phyloP scores from a whole-genome alignment of 192 early-diverging fungal species.

The Phycomyces blakesleeanus region DNA sequence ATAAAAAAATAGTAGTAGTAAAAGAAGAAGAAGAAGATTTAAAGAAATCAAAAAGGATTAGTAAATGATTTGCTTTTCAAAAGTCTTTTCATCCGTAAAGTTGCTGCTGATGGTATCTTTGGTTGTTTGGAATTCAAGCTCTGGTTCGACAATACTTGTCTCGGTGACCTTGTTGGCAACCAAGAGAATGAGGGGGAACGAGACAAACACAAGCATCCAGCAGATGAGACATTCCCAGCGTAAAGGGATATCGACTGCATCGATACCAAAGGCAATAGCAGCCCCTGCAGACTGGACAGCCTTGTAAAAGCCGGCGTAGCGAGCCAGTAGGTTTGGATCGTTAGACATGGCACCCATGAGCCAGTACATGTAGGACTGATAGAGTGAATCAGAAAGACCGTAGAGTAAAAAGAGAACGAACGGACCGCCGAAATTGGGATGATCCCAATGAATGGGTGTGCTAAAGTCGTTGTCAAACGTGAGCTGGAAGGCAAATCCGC shows the following conservation, averaged over 20 bases:
- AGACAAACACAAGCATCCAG: constrained; percentile 50
- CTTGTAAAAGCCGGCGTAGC: constrained; percentile 86
- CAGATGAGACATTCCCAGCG: constrained; percentile 40
- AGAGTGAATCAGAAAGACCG: constrained; percentile 76
- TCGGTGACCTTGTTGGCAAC: constrained; percentile 47
- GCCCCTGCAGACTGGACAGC: constrained; percentile 77
- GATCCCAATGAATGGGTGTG: constrained; percentile 47
- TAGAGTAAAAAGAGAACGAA: constrained; percentile 68
- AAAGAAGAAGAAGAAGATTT: too few species aligned
- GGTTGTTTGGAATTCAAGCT: too few species aligned
- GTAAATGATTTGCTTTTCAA: too few species aligned
- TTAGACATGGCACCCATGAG: constrained; percentile 35
- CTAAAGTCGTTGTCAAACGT: constrained; percentile 36
- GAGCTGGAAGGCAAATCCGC: constrained; percentile 30
- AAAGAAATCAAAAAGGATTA: too few species aligned
- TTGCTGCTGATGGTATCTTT: too few species aligned
- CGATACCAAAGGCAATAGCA: constrained; percentile 70
- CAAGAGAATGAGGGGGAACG: constrained; percentile 46
- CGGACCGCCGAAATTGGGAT: constrained; percentile 27
- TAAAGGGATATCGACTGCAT: constrained; percentile 41
- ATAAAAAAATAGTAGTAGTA: too few species aligned
- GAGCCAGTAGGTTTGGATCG: constrained; percentile 59
- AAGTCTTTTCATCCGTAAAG: too few species aligned
- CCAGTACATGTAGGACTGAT: constrained; percentile 59
- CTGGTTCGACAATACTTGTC: constrained; percentile 22